Evolutionary conservation across 2,329 filamentous ascomycete species (phyloP).

Genomic region (Scorias spongiosa): DNA sequence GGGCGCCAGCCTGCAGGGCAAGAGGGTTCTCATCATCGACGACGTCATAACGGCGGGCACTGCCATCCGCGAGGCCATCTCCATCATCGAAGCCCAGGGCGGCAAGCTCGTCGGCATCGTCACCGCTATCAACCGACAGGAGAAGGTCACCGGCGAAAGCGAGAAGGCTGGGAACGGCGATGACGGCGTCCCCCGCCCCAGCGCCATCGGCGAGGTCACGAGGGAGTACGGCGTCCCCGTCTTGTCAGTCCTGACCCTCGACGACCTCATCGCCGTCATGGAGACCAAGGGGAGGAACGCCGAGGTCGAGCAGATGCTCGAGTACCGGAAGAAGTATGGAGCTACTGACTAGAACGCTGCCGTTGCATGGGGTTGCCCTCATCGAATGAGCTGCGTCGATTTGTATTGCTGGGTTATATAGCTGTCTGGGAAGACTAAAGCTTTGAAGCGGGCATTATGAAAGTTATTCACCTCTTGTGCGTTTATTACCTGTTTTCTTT

Average conservation of each 20-base stretch:
- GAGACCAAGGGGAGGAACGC: slow-evolving; percentile 25
- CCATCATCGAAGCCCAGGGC: slow-evolving; percentile 73
- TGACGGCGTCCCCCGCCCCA: slow-evolving; percentile 53
- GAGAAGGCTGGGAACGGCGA: slow-evolving; percentile 33
- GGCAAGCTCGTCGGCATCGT: slow-evolving; percentile 76
- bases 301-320: slow-evolving; percentile 46
- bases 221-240: slow-evolving; percentile 75
- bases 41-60: slow-evolving; percentile 95
- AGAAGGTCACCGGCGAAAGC: slow-evolving; percentile 51
- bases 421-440: too few relatives aligned
- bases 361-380: too few relatives aligned
- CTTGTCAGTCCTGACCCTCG: slow-evolving; percentile 65
- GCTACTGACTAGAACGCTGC: slow-evolving; percentile 11
- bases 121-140: slow-evolving; percentile 74
- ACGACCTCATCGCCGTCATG: slow-evolving; percentile 50
- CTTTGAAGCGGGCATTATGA: too few relatives aligned
- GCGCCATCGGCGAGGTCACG: slow-evolving; percentile 73
- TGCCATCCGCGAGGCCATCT: slow-evolving; percentile 81
- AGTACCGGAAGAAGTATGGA: slow-evolving; percentile 43
- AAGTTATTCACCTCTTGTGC: too few relatives aligned
- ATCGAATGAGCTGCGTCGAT: too few relatives aligned
- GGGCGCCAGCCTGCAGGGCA: slow-evolving; percentile 69
- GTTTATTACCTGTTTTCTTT: too few relatives aligned
- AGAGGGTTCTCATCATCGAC: slow-evolving; percentile 80
- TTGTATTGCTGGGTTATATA: too few relatives aligned